Percentiles rank a stretch among this genome's conserved stretches.
phyloP scores from a whole-genome alignment of 2,329 filamentous ascomycete genomes.

The Fulvia fulva region DNA sequence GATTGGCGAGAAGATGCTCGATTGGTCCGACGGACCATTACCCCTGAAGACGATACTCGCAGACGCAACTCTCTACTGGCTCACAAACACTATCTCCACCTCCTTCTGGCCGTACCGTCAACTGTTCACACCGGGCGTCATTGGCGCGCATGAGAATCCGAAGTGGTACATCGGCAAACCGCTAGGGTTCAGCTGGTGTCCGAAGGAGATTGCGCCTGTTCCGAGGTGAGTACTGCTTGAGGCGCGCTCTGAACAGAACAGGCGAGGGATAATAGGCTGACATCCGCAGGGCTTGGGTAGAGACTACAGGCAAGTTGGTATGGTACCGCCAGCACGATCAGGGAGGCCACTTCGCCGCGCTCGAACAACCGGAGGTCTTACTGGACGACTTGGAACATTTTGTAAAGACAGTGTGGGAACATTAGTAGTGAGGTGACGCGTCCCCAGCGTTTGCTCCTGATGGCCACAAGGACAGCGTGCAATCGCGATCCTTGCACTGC shows the following conservation, averaged over 20 bases:
- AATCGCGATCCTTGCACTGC: too few relatives aligned
- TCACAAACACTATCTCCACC: not conserved
- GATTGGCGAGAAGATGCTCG: not conserved
- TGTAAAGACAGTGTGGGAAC: too few relatives aligned
- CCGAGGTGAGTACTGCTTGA: not conserved
- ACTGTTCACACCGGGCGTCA: not conserved
- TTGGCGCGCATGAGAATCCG: not conserved
- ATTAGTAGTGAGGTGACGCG: too few relatives aligned
- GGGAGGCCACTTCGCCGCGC: too few relatives aligned
- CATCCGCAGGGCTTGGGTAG: too few relatives aligned
- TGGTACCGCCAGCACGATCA: too few relatives aligned
- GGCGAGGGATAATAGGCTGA: not conserved
- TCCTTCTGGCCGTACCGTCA: not conserved
- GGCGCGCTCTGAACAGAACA: too few relatives aligned
- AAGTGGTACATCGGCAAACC: not conserved
- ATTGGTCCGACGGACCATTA: not conserved
- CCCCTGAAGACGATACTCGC: not conserved
- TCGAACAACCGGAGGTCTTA: too few relatives aligned
- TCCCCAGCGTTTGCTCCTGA: too few relatives aligned
- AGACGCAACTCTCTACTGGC: not conserved
- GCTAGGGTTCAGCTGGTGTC: not conserved
- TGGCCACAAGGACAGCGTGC: too few relatives aligned
- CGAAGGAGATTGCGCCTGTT: not conserved
- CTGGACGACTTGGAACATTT: too few relatives aligned
- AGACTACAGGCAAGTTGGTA: too few relatives aligned